These are phyloP conservation scores for Ophiostoma populinum DNA, from an alignment of 2,329 filamentous ascomycete genomes.

Conservation along the genomic window DNA sequence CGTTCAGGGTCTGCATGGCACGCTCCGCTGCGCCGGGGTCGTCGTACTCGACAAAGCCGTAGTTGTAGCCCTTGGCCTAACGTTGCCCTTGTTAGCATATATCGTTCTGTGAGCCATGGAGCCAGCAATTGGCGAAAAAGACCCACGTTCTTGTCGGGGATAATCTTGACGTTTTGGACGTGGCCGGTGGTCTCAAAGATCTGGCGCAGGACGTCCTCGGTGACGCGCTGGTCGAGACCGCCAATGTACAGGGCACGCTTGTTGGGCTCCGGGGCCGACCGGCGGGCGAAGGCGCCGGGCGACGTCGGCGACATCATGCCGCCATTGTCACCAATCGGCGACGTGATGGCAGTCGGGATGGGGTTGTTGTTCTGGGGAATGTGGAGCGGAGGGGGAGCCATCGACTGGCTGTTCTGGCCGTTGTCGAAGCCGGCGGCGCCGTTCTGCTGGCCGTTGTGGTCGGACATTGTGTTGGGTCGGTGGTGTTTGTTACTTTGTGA, in stretches of 20 bases:
- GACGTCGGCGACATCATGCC: slow-evolving; percentile 73
- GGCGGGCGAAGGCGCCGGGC: slow-evolving; percentile 64
- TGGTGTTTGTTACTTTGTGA: slow-evolving; percentile 11
- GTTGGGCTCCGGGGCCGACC: slow-evolving; percentile 92
- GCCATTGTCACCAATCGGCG: slow-evolving; percentile 54
- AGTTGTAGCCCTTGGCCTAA: slow-evolving; percentile 92
- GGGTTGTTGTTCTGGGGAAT: slow-evolving; percentile 95
- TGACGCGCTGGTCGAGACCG: slow-evolving; percentile 84
- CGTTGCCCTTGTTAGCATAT: not conserved
- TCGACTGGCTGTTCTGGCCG: slow-evolving; percentile 52
- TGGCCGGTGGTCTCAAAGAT: slow-evolving; percentile 98
- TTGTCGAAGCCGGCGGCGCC: slow-evolving; percentile 65
- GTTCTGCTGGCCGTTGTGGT: slow-evolving; percentile 51
- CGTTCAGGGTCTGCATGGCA: slow-evolving; percentile 93
- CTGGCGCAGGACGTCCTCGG: slow-evolving; percentile 88
- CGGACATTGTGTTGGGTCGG: slow-evolving; percentile 47
- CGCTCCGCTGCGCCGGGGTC: slow-evolving; percentile 91
- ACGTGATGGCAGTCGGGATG: slow-evolving; percentile 82
- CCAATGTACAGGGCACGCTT: slow-evolving; percentile 95
- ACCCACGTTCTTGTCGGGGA: slow-evolving; percentile 97
- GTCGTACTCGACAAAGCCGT: slow-evolving; percentile 97
- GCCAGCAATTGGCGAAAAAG: too few species aligned
- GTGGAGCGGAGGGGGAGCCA: slow-evolving; percentile 80
- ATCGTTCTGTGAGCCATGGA: too few species aligned
- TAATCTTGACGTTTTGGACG: slow-evolving; percentile 97